Percentiles rank a stretch among this genome's conserved stretches.
Conservation (phyloP, 2,329 filamentous ascomycete species). For the Stemphylium lycopersici region DNA sequence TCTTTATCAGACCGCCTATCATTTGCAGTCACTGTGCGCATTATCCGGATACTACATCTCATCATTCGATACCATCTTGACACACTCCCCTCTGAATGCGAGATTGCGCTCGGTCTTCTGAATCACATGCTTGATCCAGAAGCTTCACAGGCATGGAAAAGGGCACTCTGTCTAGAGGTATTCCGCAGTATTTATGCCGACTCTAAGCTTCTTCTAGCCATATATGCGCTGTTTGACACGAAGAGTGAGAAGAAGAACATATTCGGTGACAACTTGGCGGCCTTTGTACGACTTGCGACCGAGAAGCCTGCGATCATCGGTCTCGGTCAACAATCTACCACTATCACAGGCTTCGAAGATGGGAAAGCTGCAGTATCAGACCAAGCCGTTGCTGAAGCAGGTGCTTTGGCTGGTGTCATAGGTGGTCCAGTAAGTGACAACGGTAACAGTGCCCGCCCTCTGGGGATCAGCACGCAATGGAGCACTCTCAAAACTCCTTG, state of each 20-base stretch:
- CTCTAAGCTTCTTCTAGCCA: conserved; percentile 74
- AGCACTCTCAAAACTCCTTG: conserved; percentile 85
- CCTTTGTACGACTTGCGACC: conserved; percentile 89
- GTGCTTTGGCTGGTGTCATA: conserved; percentile 86
- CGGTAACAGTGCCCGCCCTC: conserved; percentile 66
- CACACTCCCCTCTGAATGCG: conserved; percentile 77
- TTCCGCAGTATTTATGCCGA: conserved; percentile 87
- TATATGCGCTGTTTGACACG: conserved; percentile 81
- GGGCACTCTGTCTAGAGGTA: conserved; percentile 88
- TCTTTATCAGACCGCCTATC: conserved; percentile 77
- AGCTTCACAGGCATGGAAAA: conserved; percentile 77
- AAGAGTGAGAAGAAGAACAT: conserved; percentile 74
- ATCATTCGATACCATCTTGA: conserved; percentile 78
- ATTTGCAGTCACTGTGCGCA: conserved; percentile 82
- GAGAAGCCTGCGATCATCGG: conserved; percentile 91
- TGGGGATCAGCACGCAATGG: conserved; percentile 90
- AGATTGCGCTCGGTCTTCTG: conserved; percentile 79
- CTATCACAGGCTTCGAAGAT: conserved; percentile 69
- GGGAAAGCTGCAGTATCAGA: conserved; percentile 69
- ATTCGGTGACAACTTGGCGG: conserved; percentile 80
- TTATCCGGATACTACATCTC: conserved; percentile 82
- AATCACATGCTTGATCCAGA: conserved; percentile 91
- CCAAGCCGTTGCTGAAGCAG: conserved; percentile 87
- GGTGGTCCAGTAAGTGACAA: conserved; percentile 66
- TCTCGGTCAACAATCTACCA: conserved; percentile 83